Evolutionary conservation across 2,329 filamentous ascomycete genomes (phyloP).

Genomic region (Botryotinia calthae): DNA sequence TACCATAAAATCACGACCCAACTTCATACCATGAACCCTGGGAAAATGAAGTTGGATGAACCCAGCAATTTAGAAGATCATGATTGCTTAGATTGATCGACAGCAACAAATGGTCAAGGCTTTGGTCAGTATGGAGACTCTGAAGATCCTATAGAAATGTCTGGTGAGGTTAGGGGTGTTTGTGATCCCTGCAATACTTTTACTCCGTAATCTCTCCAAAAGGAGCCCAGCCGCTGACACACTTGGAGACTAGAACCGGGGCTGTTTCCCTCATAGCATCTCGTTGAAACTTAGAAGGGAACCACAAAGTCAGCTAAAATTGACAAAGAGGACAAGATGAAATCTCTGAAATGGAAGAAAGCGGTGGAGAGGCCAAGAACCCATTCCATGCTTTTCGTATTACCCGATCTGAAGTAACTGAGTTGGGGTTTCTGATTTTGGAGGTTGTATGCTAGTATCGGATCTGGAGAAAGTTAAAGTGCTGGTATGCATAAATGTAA

Average conservation of each 20-base stretch:
- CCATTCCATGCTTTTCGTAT: constrained; percentile 5
- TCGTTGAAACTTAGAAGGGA: constrained; percentile 1
- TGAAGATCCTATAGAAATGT: constrained; percentile 16
- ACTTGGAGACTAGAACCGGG: constrained; percentile 11
- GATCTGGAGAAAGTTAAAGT: constrained; percentile 12
- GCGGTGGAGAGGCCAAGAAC: constrained; percentile 5
- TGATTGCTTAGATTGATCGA: constrained; percentile 21
- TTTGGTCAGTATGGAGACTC: constrained; percentile 19
- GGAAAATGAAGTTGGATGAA: background rate
- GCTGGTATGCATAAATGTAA: background rate
- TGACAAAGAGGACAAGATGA: constrained; percentile 1
- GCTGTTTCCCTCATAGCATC: constrained; percentile 10
- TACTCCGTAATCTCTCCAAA: constrained; percentile 6
- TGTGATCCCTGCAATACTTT: constrained; percentile 15
- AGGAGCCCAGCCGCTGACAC: constrained; percentile 13
- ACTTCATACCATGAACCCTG: constrained; percentile 19
- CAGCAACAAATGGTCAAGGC: constrained; percentile 20
- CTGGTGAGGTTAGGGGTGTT: constrained; percentile 13
- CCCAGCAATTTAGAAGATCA: constrained; percentile 9
- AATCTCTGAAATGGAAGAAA: background rate
- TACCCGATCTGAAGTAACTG: constrained; percentile 6
- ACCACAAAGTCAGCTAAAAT: background rate
- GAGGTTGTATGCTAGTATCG: background rate
- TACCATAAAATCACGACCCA: constrained; percentile 11
- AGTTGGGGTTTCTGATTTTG: background rate